Evolutionary conservation across 805 yeast genomes (phyloP), one percentile per base, ranked within the genome.

Genomic region (Wickerhamiella shivajii): DNA sequence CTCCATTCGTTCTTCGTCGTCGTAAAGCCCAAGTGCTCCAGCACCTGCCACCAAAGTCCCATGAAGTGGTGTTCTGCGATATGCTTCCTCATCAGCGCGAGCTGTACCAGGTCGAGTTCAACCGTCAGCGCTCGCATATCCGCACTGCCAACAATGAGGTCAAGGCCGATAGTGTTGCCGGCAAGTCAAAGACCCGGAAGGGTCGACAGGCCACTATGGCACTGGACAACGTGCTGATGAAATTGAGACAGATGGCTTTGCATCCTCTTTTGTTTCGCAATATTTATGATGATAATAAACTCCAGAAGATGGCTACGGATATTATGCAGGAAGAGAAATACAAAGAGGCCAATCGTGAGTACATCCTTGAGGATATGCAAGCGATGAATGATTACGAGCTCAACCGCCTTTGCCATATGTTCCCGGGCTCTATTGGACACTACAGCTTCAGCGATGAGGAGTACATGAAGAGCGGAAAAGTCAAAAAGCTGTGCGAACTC

Each of bases 341-440:
- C 55, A 44, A 61, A 20, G 71, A 73, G 37, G 96, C 97, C 12
- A 84, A 83, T 51, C 59, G 63, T 41, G 61, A 69, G 25, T 90
- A 66, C 48, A 85, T 90, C 38, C 71, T 51, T 49, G 99, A 90
- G 59, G 99, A 90, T 54, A 85, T 90, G 97, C 72, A 72, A 51
- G 81, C 78, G 10, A 83, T 90, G 96, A 68, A 80, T 6, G 99
- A 90, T 60, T 79, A 69, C 52, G 98, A 90, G 57, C 62, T 90
- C 33, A 74, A 84, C 49, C 60, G 62, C 12, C 59, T 90, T 34
- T 83, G 96, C 52, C 60, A 60, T 27, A 71, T 69, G 42, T 87
- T 78, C 55, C 79, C 85, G 7, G 19, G 57, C 53, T 69, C 85
- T 1, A 55, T 81, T 23, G 59, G 68, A 8, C 52, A 59, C 29